Evolutionary conservation across 805 yeast genomes (phyloP), one percentile per base, ranked within the genome.

Genomic region (Kazachstania taianensis): DNA sequence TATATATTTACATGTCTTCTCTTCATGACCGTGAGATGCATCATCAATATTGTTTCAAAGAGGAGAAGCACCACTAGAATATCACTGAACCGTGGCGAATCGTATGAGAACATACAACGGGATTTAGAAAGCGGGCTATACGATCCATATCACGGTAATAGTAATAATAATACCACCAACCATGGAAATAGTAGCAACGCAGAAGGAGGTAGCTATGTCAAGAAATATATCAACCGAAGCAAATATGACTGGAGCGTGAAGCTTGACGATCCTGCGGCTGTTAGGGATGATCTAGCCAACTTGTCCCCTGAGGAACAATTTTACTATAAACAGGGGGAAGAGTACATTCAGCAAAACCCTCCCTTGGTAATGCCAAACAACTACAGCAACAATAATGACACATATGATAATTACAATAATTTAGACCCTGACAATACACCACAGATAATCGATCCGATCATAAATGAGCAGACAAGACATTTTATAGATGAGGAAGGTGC

Each of bases 401-500:
- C 17, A 7, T 23, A 31, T 5, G 30, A 27, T 9, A 20, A 16
- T 14, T 27, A 15, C 10, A 14, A 23, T 25, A 19, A 17, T 9
- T 16, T 28, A 9, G 32, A 24, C 14, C 28, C 33, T n/a, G 44
- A 39, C n/a, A 41, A 39, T 10, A n/a, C n/a, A n/a, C n/a, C n/a
- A n/a, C n/a, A n/a, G n/a, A 35, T 45, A 6, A 44, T 47, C 7
- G 62, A 59, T 42, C 63, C 64, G 1, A 50, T 59, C 8, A 48
- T 59, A 17, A 56, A 55, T 33, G 61, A 53, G 15, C 53, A 58
- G 37, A 52, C 63, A 3, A 42, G 48, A 36, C 55, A 49, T 30
- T 59, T 80, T 15, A 82, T 84, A 19, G 94, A 85, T 46, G 94
- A 85, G 44, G 86, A 84, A 53, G 95, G 94, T 2, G 79, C 87